Evolutionary conservation across 2,329 filamentous ascomycete genomes (phyloP), one percentile per base, ranked within the genome.

Genomic region (Chaetomium sp.): DNA sequence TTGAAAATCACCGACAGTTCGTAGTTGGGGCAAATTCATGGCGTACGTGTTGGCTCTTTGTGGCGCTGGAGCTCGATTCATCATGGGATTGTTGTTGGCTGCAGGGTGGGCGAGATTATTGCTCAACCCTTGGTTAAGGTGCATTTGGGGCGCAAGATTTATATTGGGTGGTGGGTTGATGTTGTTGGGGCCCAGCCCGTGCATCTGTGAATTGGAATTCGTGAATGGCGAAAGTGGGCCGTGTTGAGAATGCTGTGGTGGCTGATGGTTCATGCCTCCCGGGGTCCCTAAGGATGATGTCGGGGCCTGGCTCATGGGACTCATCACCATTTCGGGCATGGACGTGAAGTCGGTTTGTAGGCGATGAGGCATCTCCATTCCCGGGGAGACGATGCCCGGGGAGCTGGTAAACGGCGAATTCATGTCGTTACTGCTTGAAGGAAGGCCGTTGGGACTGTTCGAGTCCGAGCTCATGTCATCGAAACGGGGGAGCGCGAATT

Each of bases 311-410:
- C 72, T 71, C 52, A 81, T 69, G 0, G 76, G 75, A 38, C 71
- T 79, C 72, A 82, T 78, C 41, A 79, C 73, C 67, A 82, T 77
- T 6, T 82, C 79, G 1, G 76, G 69, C 59, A 82, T 78, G 8
- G 76, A 68, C 19, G 70, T 72, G 50, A 76, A 82, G 3, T 76
- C 74, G 40, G 68, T 68, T 51, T 58, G 47, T 42, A 79, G 67
- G 52, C 64, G 64, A 36, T 77, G 74, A 2, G 72, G 62, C 58
- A 79, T 79, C 4, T 82, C 80, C 54, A 77, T 70, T 4, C 70
- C 69, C 1, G 79, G 78, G 2, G 80, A 81, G 71, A 82, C 75
- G 33, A 82, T 75, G 10, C 71, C 64, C 0, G 80, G 79, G 1
- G 80, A 82, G 56, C 75, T 76, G 14, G 74, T 74, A 61, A 79